Base-by-base conservation (phyloP, 2,329 filamentous ascomycete species). In the Acrocalymma vagum region DNA sequence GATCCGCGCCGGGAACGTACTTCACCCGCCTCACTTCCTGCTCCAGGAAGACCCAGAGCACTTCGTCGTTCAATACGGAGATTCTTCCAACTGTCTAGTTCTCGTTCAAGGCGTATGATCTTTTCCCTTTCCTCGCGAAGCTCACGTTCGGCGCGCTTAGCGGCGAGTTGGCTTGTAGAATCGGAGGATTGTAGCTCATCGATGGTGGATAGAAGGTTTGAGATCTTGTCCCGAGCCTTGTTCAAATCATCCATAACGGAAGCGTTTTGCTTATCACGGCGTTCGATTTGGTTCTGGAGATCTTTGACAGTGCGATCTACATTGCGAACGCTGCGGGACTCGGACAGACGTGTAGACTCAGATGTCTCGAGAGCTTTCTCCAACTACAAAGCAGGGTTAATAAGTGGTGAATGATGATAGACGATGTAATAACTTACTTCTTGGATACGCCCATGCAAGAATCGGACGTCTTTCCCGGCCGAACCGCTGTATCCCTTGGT, bases 271-370 rank as follows among this genome's bases (percentile, higher is more conserved):
- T 95, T 96, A 53, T 97, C 93, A 58, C 91, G 90, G 57, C 94
- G 89, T 31, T 96, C 91, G 54, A 99, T 88, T 70, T 97, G 93
- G 16, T 84, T 80, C 71, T 96, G 90, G 16, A 97, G 81, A 70
- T 97, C 94, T 71, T 94, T 94, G 62, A 97, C 91, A 1, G 86
- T 90, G 48, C 93, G 90, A 73, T 97, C 94, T 17, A 96, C 87
- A 65, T 95, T 96, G 60, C 94, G 91, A 15, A 90, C 86, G 33
- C 88, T 92, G 42, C 93, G 88, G 60, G 92, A 88, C 47, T 92
- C 90, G 58, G 90, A 86, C 55, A 82, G 86, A 45, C 88, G 86
- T 55, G 87, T 85, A 27, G 80, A 84, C 69, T 95, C 90, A 51
- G 95, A 90, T 16, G 86, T 79, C 67, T 96, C 91, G 18, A 96